These are phyloP conservation scores for Lactuca saligna DNA, from an alignment of 129 eudicot species.

Conservation along the genomic window DNA sequence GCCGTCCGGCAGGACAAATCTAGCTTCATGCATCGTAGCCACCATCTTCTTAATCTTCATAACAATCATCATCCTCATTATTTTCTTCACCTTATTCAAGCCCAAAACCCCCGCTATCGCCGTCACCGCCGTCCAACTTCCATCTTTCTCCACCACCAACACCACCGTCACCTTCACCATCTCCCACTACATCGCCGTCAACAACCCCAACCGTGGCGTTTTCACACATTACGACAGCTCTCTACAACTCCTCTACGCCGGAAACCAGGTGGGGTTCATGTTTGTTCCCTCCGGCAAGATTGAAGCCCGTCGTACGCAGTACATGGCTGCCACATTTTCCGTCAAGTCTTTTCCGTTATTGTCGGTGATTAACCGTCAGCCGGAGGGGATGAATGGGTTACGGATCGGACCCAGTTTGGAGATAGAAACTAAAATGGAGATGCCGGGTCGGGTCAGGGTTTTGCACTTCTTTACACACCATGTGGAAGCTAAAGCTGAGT, in stretches of 20 bases:
- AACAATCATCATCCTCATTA: constrained; percentile 44
- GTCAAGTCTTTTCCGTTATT: constrained; percentile 53
- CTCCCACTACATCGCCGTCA: constrained; percentile 74
- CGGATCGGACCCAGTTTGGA: constrained; percentile 63
- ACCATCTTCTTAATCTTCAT: constrained; percentile 61
- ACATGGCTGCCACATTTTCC: constrained; percentile 73
- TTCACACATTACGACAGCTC: constrained; percentile 91
- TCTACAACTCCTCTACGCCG: constrained; percentile 55
- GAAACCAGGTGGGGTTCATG: constrained; percentile 69
- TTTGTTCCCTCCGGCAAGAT: constrained; percentile 82
- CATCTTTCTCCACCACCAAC: constrained; percentile 68
- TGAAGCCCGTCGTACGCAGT: constrained; percentile 52
- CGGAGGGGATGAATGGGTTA: constrained; percentile 41
- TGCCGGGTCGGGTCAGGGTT: constrained; percentile 78
- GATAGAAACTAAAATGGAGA: constrained; percentile 58
- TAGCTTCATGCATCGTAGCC: constrained; percentile 80
- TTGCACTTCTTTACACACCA: constrained; percentile 60
- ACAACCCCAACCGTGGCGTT: constrained; percentile 74
- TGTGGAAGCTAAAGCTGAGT: constrained; percentile 49
- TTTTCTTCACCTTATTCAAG: constrained; percentile 75
- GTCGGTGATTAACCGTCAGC: constrained; percentile 22
- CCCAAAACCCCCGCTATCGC: constrained; percentile 57
- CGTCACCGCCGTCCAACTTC: constrained; percentile 70
- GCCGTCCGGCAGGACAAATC: constrained; percentile 66
- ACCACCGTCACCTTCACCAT: constrained; percentile 72